phyloP scores from a whole-genome alignment of 768 basidiomycete genomes.

The Tylopilus subfusipes region DNA sequence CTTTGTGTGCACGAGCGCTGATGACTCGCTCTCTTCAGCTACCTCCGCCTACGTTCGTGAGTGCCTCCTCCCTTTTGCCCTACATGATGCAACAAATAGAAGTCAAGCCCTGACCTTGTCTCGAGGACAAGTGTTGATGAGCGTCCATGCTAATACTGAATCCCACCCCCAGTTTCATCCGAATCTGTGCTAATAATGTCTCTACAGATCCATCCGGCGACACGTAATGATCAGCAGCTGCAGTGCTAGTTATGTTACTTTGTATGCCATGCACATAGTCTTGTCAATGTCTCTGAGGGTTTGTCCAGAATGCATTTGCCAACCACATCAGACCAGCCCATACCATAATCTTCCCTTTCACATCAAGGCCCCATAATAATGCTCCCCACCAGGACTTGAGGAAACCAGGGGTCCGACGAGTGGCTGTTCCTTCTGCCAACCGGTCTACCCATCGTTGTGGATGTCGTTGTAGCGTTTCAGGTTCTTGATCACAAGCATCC shows the following conservation, averaged over 20 bases:
- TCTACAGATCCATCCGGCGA: conserved; percentile 4
- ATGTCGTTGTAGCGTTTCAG: conserved; percentile 39
- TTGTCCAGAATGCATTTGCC: conserved; percentile 58
- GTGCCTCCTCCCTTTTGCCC: conserved; percentile 21
- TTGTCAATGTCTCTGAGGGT: conserved; percentile 15
- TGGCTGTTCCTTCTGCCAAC: conserved; percentile 35
- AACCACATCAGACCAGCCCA: conserved; percentile 56
- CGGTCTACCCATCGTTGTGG: conserved; percentile 50
- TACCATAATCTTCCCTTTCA: conserved; percentile 40
- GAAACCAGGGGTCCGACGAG: conserved; percentile 18
- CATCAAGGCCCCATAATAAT: conserved; percentile 36
- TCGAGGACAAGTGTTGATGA: conserved; percentile 72
- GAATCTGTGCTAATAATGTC: conserved; percentile 19
- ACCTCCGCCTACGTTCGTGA: conserved; percentile 29
- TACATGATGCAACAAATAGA: conserved; percentile 72
- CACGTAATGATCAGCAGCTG: background rate
- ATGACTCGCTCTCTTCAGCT: background rate
- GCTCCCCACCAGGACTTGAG: conserved; percentile 31
- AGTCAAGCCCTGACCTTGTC: conserved; percentile 89
- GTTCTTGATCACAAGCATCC: conserved; percentile 20
- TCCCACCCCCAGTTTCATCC: background rate
- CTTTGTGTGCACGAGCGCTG: conserved; percentile 9
- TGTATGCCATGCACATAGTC: conserved; percentile 2
- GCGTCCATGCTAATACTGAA: conserved; percentile 90
- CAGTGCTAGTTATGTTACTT: background rate